Evolutionary conservation across 148 eudicot species (phyloP).

Genomic region (Camellia sinensis): DNA sequence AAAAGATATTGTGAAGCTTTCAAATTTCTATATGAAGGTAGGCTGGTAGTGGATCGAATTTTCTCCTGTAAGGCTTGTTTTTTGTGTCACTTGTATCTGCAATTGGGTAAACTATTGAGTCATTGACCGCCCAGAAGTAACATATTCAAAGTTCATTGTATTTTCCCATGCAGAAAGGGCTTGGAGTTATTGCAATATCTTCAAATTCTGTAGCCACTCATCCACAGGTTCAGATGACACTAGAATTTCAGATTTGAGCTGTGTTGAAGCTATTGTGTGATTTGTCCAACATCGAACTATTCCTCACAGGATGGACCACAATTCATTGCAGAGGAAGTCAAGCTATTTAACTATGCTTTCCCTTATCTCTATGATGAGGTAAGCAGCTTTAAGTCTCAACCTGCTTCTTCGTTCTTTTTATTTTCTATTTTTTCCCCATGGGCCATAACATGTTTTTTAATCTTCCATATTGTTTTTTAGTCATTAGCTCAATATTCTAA

Average conservation of each 20-base stretch:
- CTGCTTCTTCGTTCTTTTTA: neutral
- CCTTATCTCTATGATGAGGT: slow-evolving; percentile 96
- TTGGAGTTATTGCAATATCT: slow-evolving; percentile 93
- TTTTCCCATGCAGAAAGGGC: slow-evolving; percentile 73
- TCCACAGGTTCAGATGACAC: slow-evolving; percentile 69
- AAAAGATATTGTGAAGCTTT: slow-evolving; percentile 79
- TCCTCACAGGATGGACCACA: slow-evolving; percentile 92
- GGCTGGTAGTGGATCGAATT: slow-evolving; percentile 9
- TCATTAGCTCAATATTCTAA: neutral
- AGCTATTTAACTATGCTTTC: slow-evolving; percentile 67
- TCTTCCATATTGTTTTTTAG: neutral
- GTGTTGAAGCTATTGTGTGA: slow-evolving; percentile 22
- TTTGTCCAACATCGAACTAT: slow-evolving; percentile 22
- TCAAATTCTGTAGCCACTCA: slow-evolving; percentile 84
- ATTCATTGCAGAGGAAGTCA: slow-evolving; percentile 92
- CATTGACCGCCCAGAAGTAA: neutral
- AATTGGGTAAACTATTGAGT: neutral
- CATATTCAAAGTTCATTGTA: neutral
- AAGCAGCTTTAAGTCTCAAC: slow-evolving; percentile 19
- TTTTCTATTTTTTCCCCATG: neutral
- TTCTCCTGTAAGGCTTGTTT: neutral
- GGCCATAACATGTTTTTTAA: too few relatives aligned
- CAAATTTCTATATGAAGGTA: slow-evolving; percentile 87
- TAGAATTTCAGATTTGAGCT: slow-evolving; percentile 28
- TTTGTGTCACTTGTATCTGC: neutral